Conservation (phyloP, 139 green algal species). For the Coccomyxa sp. region DNA sequence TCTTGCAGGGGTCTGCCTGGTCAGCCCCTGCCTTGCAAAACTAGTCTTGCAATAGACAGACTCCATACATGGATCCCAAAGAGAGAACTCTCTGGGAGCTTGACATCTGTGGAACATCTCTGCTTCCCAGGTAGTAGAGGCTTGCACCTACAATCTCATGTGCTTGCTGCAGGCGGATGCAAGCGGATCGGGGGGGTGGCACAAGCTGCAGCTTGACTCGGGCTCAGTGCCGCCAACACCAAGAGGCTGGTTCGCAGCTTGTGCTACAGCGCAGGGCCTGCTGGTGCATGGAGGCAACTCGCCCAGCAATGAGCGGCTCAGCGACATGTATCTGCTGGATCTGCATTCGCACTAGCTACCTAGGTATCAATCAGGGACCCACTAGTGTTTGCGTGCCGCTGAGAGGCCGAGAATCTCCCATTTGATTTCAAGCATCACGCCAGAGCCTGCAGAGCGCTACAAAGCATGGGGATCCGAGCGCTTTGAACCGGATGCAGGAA, state of each 20-base stretch:
- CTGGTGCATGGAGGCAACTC: conserved; percentile 46
- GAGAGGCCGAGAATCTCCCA: not conserved
- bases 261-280: conserved; percentile 11
- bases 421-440: not conserved
- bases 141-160: no score
- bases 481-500: no score
- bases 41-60: not conserved
- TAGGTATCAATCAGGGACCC: not conserved
- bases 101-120: not conserved
- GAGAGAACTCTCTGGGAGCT: not conserved
- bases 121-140: not conserved
- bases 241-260: conserved; percentile 41
- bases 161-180: not conserved
- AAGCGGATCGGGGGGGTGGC: conserved; percentile 7
- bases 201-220: conserved; percentile 8
- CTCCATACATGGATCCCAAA: not conserved
- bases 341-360: conserved; percentile 15
- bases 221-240: conserved; percentile 16
- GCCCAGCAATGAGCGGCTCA: conserved; percentile 31
- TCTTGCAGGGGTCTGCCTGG: not conserved
- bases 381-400: not conserved
- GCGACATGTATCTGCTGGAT: conserved; percentile 37
- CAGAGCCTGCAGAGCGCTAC: no score
- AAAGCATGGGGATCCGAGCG: no score
- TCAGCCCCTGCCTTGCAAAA: not conserved